phyloP scores from a whole-genome alignment of 2,329 filamentous ascomycete species.

The Alternaria novae-zelandiae region DNA sequence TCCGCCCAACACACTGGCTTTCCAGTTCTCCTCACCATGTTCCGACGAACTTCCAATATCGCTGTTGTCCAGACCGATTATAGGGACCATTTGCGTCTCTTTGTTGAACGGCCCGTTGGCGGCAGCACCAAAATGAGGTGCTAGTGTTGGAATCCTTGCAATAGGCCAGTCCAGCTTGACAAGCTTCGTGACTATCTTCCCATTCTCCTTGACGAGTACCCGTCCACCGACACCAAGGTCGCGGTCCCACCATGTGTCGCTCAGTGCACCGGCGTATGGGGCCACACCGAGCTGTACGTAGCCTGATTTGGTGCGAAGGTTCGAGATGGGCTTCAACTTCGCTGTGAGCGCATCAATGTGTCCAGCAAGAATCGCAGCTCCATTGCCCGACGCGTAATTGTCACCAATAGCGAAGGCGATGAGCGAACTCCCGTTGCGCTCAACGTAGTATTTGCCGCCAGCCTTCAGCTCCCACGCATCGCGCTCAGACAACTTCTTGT shows the following conservation, averaged over 20 bases:
- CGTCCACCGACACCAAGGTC: constrained; percentile 90
- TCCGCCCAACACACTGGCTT: constrained; percentile 61
- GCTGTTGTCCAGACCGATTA: constrained; percentile 85
- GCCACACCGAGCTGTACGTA: constrained; percentile 90
- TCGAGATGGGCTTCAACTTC: constrained; percentile 87
- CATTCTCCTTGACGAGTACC: constrained; percentile 80
- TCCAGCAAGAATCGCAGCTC: constrained; percentile 85
- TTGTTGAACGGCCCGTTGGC: constrained; percentile 73
- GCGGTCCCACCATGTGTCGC: constrained; percentile 95
- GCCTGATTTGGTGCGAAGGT: constrained; percentile 81
- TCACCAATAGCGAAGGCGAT: constrained; percentile 86
- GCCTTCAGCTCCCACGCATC: constrained; percentile 80
- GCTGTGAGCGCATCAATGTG: constrained; percentile 94
- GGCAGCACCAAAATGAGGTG: constrained; percentile 87
- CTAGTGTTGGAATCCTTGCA: constrained; percentile 87
- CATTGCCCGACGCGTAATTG: constrained; percentile 82
- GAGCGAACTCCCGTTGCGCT: constrained; percentile 83
- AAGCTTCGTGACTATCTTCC: constrained; percentile 79
- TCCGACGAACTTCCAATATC: constrained; percentile 51
- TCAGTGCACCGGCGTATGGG: constrained; percentile 87
- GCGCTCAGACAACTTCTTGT: constrained; percentile 78
- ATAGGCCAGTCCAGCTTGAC: constrained; percentile 94
- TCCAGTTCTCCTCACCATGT: constrained; percentile 47
- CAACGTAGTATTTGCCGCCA: constrained; percentile 88
- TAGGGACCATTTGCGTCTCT: constrained; percentile 93